Evolutionary conservation across 176 grass and related monocot genomes (phyloP).

Genomic region (Hordeum marinum): DNA sequence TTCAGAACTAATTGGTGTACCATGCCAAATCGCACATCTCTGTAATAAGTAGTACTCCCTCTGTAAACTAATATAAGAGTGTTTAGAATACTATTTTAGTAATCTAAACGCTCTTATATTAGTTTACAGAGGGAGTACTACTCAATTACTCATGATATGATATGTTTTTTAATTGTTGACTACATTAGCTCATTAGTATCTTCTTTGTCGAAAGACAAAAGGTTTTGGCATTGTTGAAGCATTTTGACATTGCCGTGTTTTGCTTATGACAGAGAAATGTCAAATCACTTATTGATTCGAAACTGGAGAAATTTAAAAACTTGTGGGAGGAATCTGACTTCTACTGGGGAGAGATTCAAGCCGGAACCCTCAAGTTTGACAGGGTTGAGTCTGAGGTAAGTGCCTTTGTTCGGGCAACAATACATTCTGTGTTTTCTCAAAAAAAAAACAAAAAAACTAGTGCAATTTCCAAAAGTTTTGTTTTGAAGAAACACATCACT

Average conservation of each 20-base stretch:
- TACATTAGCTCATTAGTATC: not conserved
- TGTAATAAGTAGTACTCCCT: not conserved
- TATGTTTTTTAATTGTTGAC: too few species aligned
- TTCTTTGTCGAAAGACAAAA: not conserved
- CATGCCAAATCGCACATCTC: not conserved
- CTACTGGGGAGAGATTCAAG: slow-evolving; percentile 72
- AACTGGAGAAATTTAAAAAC: slow-evolving; percentile 92
- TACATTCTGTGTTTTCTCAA: not conserved
- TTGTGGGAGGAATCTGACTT: slow-evolving; percentile 73
- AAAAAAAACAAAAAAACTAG: not conserved
- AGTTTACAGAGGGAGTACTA: too few species aligned
- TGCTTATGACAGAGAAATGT: slow-evolving; percentile 58
- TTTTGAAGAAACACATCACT: not conserved
- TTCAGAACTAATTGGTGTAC: not conserved
- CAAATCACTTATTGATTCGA: slow-evolving; percentile 70
- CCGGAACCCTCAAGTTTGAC: slow-evolving; percentile 77
- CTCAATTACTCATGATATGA: not conserved
- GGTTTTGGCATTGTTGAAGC: not conserved
- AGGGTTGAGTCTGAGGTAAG: slow-evolving; percentile 65
- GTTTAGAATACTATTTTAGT: too few species aligned
- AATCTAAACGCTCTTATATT: too few species aligned
- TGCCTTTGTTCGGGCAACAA: not conserved
- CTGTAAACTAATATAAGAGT: too few species aligned
- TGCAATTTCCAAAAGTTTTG: not conserved
- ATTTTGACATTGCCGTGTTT: not conserved